A percentile compares a stretch with the other conserved stretches of the same genome.
These are phyloP conservation scores for Fusarium buharicum DNA, from an alignment of 2,329 filamentous ascomycete genomes.

Conservation along the genomic window DNA sequence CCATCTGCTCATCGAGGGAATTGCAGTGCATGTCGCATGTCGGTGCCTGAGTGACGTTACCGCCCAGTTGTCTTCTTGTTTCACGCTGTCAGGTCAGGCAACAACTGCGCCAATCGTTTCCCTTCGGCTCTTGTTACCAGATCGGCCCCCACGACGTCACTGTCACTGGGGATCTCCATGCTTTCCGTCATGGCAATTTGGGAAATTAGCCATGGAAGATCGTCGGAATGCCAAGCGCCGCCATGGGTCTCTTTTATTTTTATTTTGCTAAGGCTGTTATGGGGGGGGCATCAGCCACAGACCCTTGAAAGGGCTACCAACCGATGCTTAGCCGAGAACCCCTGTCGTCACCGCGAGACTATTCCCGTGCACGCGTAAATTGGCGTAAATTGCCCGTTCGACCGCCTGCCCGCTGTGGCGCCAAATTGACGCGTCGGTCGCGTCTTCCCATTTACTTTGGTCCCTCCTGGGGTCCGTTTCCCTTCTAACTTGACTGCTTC, in stretches of 20 bases:
- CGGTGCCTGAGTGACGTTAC: constrained; percentile 38
- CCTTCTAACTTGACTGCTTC: constrained; percentile 29
- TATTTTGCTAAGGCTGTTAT: constrained; percentile 3
- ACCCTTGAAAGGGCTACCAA: background rate
- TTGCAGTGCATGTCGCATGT: constrained; percentile 6
- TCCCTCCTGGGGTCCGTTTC: constrained; percentile 26
- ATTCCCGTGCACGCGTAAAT: constrained; percentile 23
- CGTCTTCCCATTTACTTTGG: constrained; percentile 38
- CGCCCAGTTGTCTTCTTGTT: constrained; percentile 3
- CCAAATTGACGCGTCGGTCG: constrained; percentile 50
- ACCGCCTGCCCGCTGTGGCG: constrained; percentile 27
- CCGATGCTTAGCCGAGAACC: constrained; percentile 38
- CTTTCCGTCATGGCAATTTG: constrained; percentile 31
- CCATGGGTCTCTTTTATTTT: background rate
- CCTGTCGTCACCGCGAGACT: background rate
- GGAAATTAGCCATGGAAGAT: constrained; percentile 36
- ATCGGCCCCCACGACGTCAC: constrained; percentile 35
- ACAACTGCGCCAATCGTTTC: constrained; percentile 13
- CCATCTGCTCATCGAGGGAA: constrained; percentile 6
- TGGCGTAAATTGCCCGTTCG: constrained; percentile 34
- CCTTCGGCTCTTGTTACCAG: constrained; percentile 19
- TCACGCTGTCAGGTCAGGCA: constrained; percentile 14
- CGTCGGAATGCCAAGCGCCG: constrained; percentile 25
- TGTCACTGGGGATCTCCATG: constrained; percentile 41
- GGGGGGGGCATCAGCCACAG: constrained; percentile 32